These are phyloP conservation scores for Pseudevernia furfuracea DNA, from an alignment of 495 filamentous ascomycete genomes.

Conservation along the genomic window DNA sequence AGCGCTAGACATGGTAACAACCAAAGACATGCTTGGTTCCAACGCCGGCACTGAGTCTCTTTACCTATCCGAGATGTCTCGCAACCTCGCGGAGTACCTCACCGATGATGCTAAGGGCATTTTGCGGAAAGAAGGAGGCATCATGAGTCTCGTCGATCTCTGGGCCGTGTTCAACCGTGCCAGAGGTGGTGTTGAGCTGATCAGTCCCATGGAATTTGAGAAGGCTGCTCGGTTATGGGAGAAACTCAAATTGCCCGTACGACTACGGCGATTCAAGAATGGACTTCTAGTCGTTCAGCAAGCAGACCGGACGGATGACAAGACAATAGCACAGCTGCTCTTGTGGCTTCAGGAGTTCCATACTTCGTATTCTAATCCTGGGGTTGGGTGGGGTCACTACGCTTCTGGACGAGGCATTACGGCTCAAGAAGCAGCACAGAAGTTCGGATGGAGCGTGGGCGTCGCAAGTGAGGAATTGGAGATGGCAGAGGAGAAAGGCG, in stretches of 20 bases:
- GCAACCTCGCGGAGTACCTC: conserved; percentile 87
- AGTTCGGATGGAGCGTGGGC: conserved; percentile 97
- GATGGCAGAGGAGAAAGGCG: conserved; percentile 88
- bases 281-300: conserved; percentile 89
- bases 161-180: conserved; percentile 98
- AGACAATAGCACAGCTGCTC: conserved; percentile 68
- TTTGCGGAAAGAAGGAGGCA: conserved; percentile 76
- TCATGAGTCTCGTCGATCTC: conserved; percentile 89
- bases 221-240: conserved; percentile 85
- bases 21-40: conserved; percentile 73
- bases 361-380: conserved; percentile 49
- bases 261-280: conserved; percentile 80
- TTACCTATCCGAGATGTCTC: conserved; percentile 70
- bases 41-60: conserved; percentile 50
- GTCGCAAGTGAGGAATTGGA: conserved; percentile 92
- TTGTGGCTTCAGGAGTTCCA: conserved; percentile 72
- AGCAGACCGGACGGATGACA: conserved; percentile 81
- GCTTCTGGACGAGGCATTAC: conserved; percentile 77
- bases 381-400: conserved; percentile 66
- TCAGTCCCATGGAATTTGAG: conserved; percentile 86
- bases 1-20: conserved; percentile 81
- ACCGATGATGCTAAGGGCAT: conserved; percentile 83
- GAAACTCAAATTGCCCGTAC: conserved; percentile 76
- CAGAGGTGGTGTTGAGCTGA: conserved; percentile 85
- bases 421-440: conserved; percentile 79